These are phyloP conservation scores for Polymyxa betae DNA, from an alignment of 208 protist species.

Conservation along the genomic window DNA sequence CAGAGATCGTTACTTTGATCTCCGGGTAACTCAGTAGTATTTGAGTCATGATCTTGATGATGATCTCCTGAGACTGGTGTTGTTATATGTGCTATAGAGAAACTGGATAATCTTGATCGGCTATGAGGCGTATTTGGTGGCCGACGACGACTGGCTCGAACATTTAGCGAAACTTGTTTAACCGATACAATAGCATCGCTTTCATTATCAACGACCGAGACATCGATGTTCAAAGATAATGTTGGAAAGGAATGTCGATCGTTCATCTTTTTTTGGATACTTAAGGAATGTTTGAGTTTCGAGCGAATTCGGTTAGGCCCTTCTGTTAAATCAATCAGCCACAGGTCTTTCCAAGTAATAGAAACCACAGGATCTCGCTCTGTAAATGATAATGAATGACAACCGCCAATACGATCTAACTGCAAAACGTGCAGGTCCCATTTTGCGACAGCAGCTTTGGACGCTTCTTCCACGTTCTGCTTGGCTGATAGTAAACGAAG, in stretches of 20 bases:
- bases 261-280: too few relatives aligned
- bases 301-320: slow-evolving; percentile 5
- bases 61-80: too few relatives aligned
- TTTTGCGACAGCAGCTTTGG: not conserved
- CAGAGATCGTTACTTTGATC: not conserved
- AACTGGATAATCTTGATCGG: not conserved
- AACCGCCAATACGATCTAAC: not conserved
- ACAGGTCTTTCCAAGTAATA: not conserved
- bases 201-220: too few relatives aligned
- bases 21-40: not conserved
- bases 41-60: not conserved
- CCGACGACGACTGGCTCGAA: not conserved
- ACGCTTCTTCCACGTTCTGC: not conserved
- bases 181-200: too few relatives aligned
- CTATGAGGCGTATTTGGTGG: not conserved
- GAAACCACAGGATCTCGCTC: not conserved
- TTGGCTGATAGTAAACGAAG: not conserved
- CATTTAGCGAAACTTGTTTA: not conserved
- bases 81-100: not conserved
- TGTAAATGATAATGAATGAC: not conserved
- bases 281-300: not conserved
- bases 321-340: slow-evolving; percentile 10
- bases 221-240: too few relatives aligned
- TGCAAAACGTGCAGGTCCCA: not conserved
- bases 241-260: too few relatives aligned